Base-by-base conservation (phyloP, 495 filamentous ascomycete genomes). In the Pyrenula massariospora region DNA sequence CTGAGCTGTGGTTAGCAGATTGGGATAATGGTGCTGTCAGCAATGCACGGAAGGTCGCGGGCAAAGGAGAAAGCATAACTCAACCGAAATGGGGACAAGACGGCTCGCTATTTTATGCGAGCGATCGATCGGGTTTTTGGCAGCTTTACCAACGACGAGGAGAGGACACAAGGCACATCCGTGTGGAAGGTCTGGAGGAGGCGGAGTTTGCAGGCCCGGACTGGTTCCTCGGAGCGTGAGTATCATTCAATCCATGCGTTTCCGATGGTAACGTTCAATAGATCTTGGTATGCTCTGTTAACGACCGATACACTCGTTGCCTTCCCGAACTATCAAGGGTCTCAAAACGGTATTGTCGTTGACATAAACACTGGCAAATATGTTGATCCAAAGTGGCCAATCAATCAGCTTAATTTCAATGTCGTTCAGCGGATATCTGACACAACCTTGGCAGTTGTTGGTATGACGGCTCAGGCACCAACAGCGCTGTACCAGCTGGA, bases 21-120 rank as follows among this genome's bases (percentile, higher is more conserved):
- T 78, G 70, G 70, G 20, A 52, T 12, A 47, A 61, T 53, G 65
- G 66, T n/a, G 22, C 50, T 2, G 22, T 70, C 11, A 24, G 36
- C 0, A 65, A 67, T 55, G 48, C 50, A n/a, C 65, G 25, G 2
- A 22, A 24, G 0, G 57, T 72, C 19, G 71, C 71, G 15, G 73
- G 72, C 2, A 59, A 62, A 3, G 53, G 52, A n/a, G 60, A 65
- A 10, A 70, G 71, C 22, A 70, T 74, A 22, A 65, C 66, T 8
- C 74, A 78, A 56, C 75, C 74, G 1, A 62, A 66, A 62, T 78
- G 73, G 71, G 68, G 66, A 21, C 54, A 65, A 12, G 70, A 74
- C 57, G 75, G 75, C 3, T 58, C 60, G 5, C 59, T 78, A 20
- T 76, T 68, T 55, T 78, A 73, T 63, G 67, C 63, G 0, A 68